Percentiles rank a stretch among this genome's conserved stretches.
These are phyloP conservation scores for Cryptococcus sp. DNA, from an alignment of 1,284 basidiomycete genomes.

Conservation along the genomic window DNA sequence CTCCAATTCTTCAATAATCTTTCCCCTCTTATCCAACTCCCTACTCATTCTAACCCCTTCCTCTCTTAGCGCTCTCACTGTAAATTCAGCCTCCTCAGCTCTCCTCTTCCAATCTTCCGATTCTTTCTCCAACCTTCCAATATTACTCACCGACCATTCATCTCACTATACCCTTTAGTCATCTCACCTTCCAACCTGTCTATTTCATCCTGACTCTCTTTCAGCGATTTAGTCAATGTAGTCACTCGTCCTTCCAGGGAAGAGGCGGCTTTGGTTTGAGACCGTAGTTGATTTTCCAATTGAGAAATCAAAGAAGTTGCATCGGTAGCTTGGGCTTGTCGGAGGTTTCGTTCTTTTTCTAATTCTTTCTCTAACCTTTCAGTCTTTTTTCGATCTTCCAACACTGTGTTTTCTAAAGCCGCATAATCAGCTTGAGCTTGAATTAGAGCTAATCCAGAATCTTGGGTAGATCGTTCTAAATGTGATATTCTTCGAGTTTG, in stretches of 20 bases:
- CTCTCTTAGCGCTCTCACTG: not conserved
- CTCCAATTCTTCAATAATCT: slow-evolving; percentile 9
- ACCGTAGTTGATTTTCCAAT: not conserved
- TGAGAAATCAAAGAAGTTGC: not conserved
- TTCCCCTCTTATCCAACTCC: not conserved
- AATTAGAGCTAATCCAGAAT: not conserved
- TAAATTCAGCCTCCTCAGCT: not conserved
- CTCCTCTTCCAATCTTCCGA: not conserved
- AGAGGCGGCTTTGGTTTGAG: not conserved
- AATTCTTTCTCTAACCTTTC: not conserved
- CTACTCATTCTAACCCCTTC: not conserved
- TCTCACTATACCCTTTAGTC: not conserved
- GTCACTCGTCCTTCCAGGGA: not conserved
- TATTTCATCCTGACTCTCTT: not conserved
- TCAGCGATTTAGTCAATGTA: not conserved
- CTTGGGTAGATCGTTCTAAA: not conserved
- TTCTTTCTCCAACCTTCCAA: not conserved
- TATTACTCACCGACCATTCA: not conserved
- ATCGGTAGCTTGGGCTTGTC: not conserved
- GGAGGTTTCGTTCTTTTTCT: not conserved
- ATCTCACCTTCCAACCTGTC: not conserved
- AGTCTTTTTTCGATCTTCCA: not conserved
- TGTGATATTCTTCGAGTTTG: not conserved
- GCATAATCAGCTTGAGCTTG: not conserved
- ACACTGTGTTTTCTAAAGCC: not conserved